Base-by-base conservation (phyloP, 2,329 filamentous ascomycete species). In the Aspergillus chevalieri region DNA sequence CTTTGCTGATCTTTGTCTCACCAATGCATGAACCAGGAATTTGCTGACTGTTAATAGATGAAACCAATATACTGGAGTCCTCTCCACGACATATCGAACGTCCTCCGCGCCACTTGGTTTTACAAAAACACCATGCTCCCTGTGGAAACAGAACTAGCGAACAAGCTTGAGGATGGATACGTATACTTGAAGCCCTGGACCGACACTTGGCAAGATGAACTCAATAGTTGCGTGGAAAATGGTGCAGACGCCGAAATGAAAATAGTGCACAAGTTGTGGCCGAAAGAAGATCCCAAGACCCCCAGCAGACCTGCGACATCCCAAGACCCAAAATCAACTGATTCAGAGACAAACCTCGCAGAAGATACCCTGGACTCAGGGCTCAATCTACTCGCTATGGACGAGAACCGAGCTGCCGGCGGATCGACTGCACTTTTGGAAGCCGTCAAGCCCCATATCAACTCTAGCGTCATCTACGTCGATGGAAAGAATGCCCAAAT, bases 1-100 rank as follows among this genome's bases (percentile, higher is more conserved):
- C 60, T 50, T 26, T 43, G 39, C 39, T 44, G n/a, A 12, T n/a
- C 15, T 43, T 17, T 33, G 8, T 8, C 7, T 9, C 17, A 7
- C 34, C 22, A 5, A 41, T 6, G 15, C 17, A 41, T 22, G 10
- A 41, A 41, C 9, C 9, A 41, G 10, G 1, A 45, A 17, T 3
- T 9, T 2, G 43, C 43, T 36, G 15, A 45, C 26, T 8, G 6
- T 21, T 36, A 30, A 10, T 79, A 88, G 62, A 95, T 98, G 90
- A 89, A 91, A 67, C 93, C 93, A 0, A 96, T 97, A 52, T 98
- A 98, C 66, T 98, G 93, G 93, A 91, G 86, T 15, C 92, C 93
- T 6, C 80, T 97, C 28, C 90, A 95, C 60, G 93, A 97, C 62
- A 81, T 94, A 28, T 86, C 89, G 6, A 77, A 84, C 33, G 90